Conservation (phyloP, 176 grass and related monocot species). For the Ananas comosus region DNA sequence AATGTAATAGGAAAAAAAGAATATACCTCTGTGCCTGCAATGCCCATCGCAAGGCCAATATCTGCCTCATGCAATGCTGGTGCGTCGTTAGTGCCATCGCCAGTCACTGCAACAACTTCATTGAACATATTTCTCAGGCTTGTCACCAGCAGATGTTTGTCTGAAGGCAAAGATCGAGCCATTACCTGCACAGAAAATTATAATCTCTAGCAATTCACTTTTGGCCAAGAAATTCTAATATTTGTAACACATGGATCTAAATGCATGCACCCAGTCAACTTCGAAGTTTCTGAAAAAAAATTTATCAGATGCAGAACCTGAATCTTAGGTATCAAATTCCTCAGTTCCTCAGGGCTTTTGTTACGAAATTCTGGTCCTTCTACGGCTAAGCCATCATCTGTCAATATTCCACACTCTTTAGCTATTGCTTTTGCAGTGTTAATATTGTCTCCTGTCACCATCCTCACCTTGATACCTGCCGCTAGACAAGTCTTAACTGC, state of each 20-base stretch:
- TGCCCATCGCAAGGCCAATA: constrained; percentile 92
- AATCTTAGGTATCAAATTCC: constrained; percentile 77
- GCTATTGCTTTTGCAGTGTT: constrained; percentile 92
- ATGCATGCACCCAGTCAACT: too few species aligned
- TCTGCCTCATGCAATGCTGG: constrained; percentile 91
- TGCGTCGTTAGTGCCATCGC: constrained; percentile 89
- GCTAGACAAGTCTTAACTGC: constrained; percentile 60
- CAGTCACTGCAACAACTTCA: constrained; percentile 85
- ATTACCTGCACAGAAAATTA: constrained; percentile 50
- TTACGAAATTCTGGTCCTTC: constrained; percentile 70
- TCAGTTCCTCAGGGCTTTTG: constrained; percentile 76
- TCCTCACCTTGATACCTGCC: constrained; percentile 80
- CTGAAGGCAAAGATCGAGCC: constrained; percentile 78
- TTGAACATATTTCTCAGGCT: constrained; percentile 63
- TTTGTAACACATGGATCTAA: background rate
- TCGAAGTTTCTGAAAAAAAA: too few species aligned
- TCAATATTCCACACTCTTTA: constrained; percentile 85
- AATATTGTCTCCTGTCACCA: constrained; percentile 97
- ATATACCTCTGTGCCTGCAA: constrained; percentile 84
- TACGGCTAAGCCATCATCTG: constrained; percentile 66
- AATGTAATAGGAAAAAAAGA: background rate
- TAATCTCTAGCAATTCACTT: background rate
- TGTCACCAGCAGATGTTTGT: constrained; percentile 86
- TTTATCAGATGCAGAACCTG: constrained; percentile 28
- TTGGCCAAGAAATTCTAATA: background rate